Percentiles rank a stretch among this genome's conserved stretches.
phyloP scores from a whole-genome alignment of 192 early-diverging fungal species.

The Chytriomyces sp. region DNA sequence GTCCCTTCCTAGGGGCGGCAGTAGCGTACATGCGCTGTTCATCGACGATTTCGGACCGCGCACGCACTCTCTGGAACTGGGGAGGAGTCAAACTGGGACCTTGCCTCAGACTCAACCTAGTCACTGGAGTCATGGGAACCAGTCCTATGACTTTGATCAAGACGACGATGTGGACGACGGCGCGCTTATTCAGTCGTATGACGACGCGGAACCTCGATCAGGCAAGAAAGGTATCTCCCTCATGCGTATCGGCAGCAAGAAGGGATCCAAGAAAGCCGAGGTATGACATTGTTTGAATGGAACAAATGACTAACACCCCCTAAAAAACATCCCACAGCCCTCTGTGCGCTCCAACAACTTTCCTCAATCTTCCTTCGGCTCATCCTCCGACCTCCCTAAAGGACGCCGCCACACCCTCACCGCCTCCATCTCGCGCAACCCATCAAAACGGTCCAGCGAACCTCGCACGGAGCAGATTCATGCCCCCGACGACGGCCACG shows the following conservation, averaged over 20 bases:
- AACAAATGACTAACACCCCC: background rate
- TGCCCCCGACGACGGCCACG: background rate
- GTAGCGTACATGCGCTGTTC: background rate
- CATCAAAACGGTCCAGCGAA: background rate
- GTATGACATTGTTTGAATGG: no score
- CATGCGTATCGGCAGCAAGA: background rate
- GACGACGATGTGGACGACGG: background rate
- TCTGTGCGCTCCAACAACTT: background rate
- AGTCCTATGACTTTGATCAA: background rate
- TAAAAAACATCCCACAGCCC: background rate
- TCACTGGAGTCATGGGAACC: background rate
- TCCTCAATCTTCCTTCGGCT: background rate
- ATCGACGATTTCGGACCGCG: background rate
- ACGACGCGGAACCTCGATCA: background rate
- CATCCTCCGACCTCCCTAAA: background rate
- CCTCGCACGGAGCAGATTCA: background rate
- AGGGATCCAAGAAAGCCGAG: background rate
- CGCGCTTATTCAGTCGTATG: background rate
- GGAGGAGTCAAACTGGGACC: background rate
- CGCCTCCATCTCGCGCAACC: background rate
- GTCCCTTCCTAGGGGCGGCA: background rate
- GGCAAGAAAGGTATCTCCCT: background rate
- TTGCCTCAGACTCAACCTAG: background rate
- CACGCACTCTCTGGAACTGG: background rate
- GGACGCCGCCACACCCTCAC: background rate